Base-by-base conservation (phyloP, 2,329 filamentous ascomycete species). In the Talaromyces sp. region DNA sequence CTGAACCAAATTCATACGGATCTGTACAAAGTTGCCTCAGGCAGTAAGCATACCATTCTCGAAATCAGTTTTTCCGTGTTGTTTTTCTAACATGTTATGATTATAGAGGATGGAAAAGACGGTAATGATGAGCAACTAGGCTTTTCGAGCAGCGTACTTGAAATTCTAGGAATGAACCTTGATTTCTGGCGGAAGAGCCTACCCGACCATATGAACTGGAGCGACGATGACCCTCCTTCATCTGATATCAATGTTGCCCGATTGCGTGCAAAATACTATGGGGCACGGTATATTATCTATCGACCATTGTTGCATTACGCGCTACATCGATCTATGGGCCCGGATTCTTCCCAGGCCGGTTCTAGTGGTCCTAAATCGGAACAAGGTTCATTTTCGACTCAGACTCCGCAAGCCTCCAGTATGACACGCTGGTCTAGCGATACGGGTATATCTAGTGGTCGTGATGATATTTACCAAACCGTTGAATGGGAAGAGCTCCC, bases 221-320 rank as follows among this genome's bases (percentile, higher is more conserved):
- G 83, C 2, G 89, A 92, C 63, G 75, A 81, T 1, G 91, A 96
- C 60, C 81, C 82, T 4, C 91, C 92, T 1, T 85, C 92, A 0
- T 74, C 71, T 0, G 87, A 96, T 56, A 92, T 98, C 63, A 86
- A 97, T 16, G 82, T 86, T 12, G 94, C 94, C 34, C 86, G 95
- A 27, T 81, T 98, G 64, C 88, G 94, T 50, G 95, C 91, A 14
- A 98, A 99, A 74, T 98, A 95, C 75, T 98, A 94, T 81, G 95
- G 95, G 23, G 93, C 92, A 0, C 86, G 89, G 66, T 92, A 96
- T 65, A 93, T 98, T 71, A 93, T 94, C 30, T 90, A 95, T 72
- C 86, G 95, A 28, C 91, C 91, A 0, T 92, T 94, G 63, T 75
- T 89, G 23, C 84, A 85, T 67, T 82, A 85, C 60, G 84, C 83